A percentile compares a stretch with the other conserved stretches of the same genome.
These are phyloP conservation scores for Cytospora paraplurivora DNA, from an alignment of 2,329 filamentous ascomycete species.

Conservation along the genomic window DNA sequence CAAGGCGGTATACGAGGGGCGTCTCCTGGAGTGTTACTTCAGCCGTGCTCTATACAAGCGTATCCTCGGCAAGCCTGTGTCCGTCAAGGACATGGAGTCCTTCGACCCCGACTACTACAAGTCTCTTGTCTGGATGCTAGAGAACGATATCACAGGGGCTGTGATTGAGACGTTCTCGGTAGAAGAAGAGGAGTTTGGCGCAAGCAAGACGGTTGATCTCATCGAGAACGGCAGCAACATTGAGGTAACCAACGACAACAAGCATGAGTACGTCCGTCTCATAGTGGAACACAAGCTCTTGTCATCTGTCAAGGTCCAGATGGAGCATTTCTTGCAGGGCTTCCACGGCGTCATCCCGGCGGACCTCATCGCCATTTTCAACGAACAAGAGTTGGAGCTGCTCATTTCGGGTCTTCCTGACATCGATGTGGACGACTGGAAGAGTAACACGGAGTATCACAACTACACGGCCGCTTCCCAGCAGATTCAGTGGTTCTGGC, in stretches of 20 bases:
- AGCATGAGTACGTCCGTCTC: conserved; percentile 93
- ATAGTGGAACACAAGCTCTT: conserved; percentile 94
- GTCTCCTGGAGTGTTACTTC: conserved; percentile 97
- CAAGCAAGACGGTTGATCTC: conserved; percentile 83
- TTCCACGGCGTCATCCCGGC: conserved; percentile 98
- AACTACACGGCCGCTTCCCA: conserved; percentile 94
- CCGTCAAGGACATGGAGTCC: conserved; percentile 99
- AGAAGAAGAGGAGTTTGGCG: conserved; percentile 92
- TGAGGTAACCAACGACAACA: conserved; percentile 95
- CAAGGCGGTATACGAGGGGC: conserved; percentile 94
- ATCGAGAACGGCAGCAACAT: conserved; percentile 87
- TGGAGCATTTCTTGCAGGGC: conserved; percentile 88
- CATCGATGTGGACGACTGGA: conserved; percentile 98
- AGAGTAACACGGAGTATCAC: conserved; percentile 97
- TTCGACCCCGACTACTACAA: conserved; percentile 99
- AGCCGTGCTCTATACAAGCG: conserved; percentile 98
- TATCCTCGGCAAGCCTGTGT: conserved; percentile 91
- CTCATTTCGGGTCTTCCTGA: conserved; percentile 96
- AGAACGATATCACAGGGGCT: conserved; percentile 97
- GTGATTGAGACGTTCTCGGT: conserved; percentile 96
- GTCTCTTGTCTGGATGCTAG: conserved; percentile 95
- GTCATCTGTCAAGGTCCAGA: conserved; percentile 89
- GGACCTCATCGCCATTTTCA: conserved; percentile 94
- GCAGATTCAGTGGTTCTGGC: conserved; percentile 99
- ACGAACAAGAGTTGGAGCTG: conserved; percentile 95